phyloP scores from a whole-genome alignment of 345 rosid genomes.

The Eucalyptus regnans region DNA sequence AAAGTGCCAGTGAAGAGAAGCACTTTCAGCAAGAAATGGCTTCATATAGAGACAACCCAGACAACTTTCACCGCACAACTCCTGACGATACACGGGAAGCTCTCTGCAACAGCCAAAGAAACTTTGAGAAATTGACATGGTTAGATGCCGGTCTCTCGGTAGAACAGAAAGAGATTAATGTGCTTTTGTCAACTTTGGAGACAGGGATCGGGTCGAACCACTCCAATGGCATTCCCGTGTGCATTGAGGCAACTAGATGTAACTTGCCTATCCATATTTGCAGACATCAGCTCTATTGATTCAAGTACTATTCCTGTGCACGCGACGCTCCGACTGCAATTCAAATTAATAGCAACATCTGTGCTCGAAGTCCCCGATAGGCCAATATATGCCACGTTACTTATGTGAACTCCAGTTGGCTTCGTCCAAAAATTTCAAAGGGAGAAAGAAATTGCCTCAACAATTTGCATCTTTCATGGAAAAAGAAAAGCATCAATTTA shows the following conservation, averaged over 20 bases:
- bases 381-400: conserved; percentile 1
- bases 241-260: conserved; percentile 16
- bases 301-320: conserved; percentile 10
- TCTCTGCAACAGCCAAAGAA: background rate
- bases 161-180: background rate
- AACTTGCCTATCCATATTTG: background rate
- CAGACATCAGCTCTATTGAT: background rate
- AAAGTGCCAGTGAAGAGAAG: background rate
- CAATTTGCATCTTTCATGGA: background rate
- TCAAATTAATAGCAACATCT: conserved; percentile 13
- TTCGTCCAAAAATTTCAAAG: background rate
- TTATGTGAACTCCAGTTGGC: conserved; percentile 22
- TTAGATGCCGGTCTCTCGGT: background rate
- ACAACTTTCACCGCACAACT: background rate
- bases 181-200: background rate
- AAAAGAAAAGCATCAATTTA: background rate
- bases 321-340: conserved; percentile 16
- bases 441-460: background rate
- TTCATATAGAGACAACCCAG: background rate
- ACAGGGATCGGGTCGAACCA: background rate
- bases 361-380: conserved; percentile 17
- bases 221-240: conserved; percentile 5
- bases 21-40: background rate
- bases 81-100: background rate
- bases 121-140: background rate